Base-by-base conservation (phyloP, 2,329 filamentous ascomycete genomes). In the Setomelanomma holmii region DNA sequence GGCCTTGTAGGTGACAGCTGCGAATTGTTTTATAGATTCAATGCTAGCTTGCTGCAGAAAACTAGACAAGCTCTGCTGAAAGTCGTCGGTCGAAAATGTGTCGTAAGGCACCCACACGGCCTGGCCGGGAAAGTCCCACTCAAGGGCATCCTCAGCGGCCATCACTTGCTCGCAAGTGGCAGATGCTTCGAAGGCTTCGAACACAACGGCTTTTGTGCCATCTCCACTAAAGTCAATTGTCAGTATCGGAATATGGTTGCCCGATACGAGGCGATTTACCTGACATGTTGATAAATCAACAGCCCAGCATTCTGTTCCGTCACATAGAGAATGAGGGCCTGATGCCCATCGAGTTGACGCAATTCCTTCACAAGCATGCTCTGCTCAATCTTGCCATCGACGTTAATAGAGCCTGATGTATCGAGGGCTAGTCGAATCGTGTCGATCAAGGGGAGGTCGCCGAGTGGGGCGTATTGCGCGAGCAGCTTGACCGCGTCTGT, bases 181-280 rank as follows among this genome's bases (percentile, higher is more conserved):
- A 0, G 85, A 86, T 0, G 82, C 77, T 64, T 89, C 86, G 49
- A 89, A 89, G 0, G 78, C 77, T 66, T 89, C 86, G 40, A 88
- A 82, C 49, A 84, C 16, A 59, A 81, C 56, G 17, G 34, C 40
- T 4, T 48, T 38, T 17, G 56, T 48, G 8, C 44, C 52, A 10
- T 39, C n/a, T 1, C 40, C 19, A 12, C 63, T 67, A 27, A 40
- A n/a, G 44, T 64, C 17, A 64, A 46, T 30, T 12, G 8, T 16
- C 12, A 6, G 2, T 6, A 21, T 4, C 12, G 17, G 4, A 2
- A 4, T n/a, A 33, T 2, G 3, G 24, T 34, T 17, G 39, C 73
- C 22, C 17, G 59, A 39, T 12, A 12, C 24, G 24, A 27, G 6
- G 24, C 12, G 6, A 61, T 71, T 64, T 64, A 79, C 76, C 49